These are phyloP conservation scores for Cryptosporidium felis DNA, from an alignment of 169 alveolate species.

Conservation along the genomic window DNA sequence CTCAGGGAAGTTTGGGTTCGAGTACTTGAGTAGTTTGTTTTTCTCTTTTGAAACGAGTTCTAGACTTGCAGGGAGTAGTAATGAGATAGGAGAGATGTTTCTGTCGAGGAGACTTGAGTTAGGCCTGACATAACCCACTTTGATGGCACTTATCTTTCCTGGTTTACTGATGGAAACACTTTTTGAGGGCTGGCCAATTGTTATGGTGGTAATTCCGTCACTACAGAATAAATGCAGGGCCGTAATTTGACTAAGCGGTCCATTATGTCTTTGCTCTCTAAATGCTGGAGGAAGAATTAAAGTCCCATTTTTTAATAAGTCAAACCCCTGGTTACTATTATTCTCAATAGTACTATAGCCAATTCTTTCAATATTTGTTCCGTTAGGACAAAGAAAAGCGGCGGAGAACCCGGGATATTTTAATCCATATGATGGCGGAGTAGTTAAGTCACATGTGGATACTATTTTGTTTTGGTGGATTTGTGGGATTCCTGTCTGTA, in stretches of 20 bases:
- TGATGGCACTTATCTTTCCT: constrained; percentile 43
- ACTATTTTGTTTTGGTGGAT: constrained; percentile 21
- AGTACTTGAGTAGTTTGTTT: constrained; percentile 15
- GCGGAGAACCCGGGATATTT: constrained; percentile 60
- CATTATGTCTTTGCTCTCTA: constrained; percentile 32
- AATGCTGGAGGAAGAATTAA: constrained; percentile 24
- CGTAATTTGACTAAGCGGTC: constrained; percentile 58
- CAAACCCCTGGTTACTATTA: not conserved
- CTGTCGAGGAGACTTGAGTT: constrained; percentile 14
- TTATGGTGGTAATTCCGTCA: constrained; percentile 58
- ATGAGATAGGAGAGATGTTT: not conserved
- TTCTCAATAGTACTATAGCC: constrained; percentile 54
- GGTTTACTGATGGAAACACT: constrained; percentile 34
- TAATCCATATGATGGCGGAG: constrained; percentile 27
- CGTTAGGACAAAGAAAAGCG: constrained; percentile 67
- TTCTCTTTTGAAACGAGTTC: not conserved
- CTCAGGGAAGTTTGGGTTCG: constrained; percentile 50
- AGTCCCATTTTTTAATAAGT: constrained; percentile 29
- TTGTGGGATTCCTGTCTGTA: constrained; percentile 64
- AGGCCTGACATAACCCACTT: constrained; percentile 16
- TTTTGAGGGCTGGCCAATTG: constrained; percentile 55
- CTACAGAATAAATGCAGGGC: constrained; percentile 41
- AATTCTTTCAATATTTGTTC: constrained; percentile 62
- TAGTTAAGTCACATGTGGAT: constrained; percentile 50
- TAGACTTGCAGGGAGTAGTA: constrained; percentile 46